phyloP scores from a whole-genome alignment of 1,139 yeast genomes.

The Suhomyces ambrosiae region DNA sequence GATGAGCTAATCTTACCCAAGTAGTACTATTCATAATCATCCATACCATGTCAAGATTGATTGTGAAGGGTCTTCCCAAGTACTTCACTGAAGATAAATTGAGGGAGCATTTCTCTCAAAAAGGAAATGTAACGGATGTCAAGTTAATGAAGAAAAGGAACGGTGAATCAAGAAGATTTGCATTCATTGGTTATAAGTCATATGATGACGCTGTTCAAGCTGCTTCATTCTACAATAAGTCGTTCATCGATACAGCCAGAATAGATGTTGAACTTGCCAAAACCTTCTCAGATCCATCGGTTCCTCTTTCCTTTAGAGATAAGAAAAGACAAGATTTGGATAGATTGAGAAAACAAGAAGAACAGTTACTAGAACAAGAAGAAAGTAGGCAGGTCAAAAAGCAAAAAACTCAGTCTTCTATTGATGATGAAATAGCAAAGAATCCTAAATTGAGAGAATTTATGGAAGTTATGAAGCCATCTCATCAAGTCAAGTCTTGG shows the following conservation, averaged over 20 bases:
- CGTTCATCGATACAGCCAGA: slow-evolving; percentile 81
- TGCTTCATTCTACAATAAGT: slow-evolving; percentile 69
- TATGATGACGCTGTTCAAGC: slow-evolving; percentile 77
- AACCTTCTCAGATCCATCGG: slow-evolving; percentile 78
- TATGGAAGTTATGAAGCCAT: slow-evolving; percentile 80
- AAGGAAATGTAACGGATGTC: slow-evolving; percentile 80
- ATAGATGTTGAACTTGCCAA: slow-evolving; percentile 82
- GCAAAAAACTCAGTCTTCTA: slow-evolving; percentile 29
- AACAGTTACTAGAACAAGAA: slow-evolving; percentile 49
- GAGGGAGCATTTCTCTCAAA: slow-evolving; percentile 63
- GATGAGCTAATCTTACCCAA: slow-evolving; percentile 10
- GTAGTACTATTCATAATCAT: no score
- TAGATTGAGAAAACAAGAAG: slow-evolving; percentile 57
- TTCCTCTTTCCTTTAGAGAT: slow-evolving; percentile 73
- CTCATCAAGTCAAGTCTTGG: slow-evolving; percentile 68
- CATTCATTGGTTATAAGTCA: slow-evolving; percentile 82
- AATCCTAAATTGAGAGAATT: slow-evolving; percentile 78
- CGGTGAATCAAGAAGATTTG: slow-evolving; percentile 92
- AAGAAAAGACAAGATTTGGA: slow-evolving; percentile 58
- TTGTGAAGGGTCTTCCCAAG: slow-evolving; percentile 90
- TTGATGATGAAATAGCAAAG: slow-evolving; percentile 60
- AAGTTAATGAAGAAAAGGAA: slow-evolving; percentile 75
- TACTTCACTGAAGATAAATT: slow-evolving; percentile 78
- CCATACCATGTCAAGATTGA: slow-evolving; percentile 87
- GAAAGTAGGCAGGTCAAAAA: slow-evolving; percentile 36